phyloP scores from a whole-genome alignment of 441 rosid genomes.

The Euphorbia celastroides region DNA sequence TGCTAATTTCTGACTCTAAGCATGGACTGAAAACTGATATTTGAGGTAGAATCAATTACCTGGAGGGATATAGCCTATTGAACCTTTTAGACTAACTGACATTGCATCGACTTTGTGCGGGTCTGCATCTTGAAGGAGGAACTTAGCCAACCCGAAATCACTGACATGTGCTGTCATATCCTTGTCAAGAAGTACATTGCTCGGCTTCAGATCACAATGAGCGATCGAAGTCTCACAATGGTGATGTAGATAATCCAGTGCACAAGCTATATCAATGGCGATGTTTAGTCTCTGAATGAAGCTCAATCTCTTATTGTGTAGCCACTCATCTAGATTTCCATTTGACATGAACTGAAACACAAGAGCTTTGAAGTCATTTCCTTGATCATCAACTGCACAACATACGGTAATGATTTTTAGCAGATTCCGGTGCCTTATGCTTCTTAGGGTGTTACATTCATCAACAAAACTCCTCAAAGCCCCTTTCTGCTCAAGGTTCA shows the following conservation, averaged over 20 bases:
- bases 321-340: constrained; percentile 34
- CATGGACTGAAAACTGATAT: neutral
- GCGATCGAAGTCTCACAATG: constrained; percentile 27
- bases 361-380: constrained; percentile 38
- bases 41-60: constrained; percentile 23
- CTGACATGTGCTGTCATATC: constrained; percentile 26
- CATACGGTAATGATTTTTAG: constrained; percentile 28
- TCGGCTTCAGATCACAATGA: constrained; percentile 31
- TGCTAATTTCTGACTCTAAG: no score
- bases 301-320: constrained; percentile 26
- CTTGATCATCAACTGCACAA: constrained; percentile 27
- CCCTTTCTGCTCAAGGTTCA: constrained; percentile 35
- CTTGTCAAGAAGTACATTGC: constrained; percentile 20
- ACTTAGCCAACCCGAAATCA: constrained; percentile 32
- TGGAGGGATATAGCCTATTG: constrained; percentile 41
- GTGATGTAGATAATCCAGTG: constrained; percentile 47
- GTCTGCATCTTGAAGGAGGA: constrained; percentile 19
- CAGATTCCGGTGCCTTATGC: constrained; percentile 35
- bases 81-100: constrained; percentile 33
- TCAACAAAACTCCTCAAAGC: constrained; percentile 38
- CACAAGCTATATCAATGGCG: constrained; percentile 37
- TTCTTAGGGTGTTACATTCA: constrained; percentile 34
- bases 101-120: constrained; percentile 17
- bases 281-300: constrained; percentile 31
- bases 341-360: constrained; percentile 42